phyloP scores from a whole-genome alignment of 495 filamentous ascomycete species.

The Echria macrotheca region DNA sequence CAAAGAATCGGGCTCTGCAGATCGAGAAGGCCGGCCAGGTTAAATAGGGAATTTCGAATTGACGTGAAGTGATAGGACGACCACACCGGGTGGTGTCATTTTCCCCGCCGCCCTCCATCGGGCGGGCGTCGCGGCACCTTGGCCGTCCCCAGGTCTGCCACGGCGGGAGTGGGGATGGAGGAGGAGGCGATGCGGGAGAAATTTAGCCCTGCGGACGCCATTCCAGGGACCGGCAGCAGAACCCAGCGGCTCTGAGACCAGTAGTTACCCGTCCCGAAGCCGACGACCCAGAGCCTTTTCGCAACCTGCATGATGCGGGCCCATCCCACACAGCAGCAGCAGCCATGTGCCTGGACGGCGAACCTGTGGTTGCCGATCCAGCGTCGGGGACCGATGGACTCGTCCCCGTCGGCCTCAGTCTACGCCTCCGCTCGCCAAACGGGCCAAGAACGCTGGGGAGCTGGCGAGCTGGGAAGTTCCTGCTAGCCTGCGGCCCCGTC shows the following conservation, averaged over 20 bases:
- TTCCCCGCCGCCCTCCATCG: slow-evolving; percentile 28
- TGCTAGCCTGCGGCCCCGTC: neutral
- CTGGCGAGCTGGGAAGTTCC: neutral
- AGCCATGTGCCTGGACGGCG: slow-evolving; percentile 1
- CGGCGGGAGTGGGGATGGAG: slow-evolving; percentile 10
- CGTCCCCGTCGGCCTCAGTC: neutral
- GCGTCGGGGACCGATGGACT: neutral
- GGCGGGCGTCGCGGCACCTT: slow-evolving; percentile 30
- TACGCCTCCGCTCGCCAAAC: neutral
- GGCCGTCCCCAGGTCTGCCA: slow-evolving; percentile 16
- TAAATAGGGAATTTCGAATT: slow-evolving; percentile 19
- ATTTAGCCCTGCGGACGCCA: slow-evolving; percentile 28
- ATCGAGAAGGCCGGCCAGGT: neutral
- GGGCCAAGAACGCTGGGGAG: neutral
- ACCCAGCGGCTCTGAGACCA: slow-evolving; percentile 1
- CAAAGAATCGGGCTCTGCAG: neutral
- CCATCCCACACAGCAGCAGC: neutral
- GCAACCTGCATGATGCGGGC: slow-evolving; percentile 6
- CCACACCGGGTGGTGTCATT: slow-evolving; percentile 21
- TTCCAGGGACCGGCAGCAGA: neutral
- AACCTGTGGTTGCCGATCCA: neutral
- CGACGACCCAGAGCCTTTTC: slow-evolving; percentile 1
- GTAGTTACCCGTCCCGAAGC: slow-evolving; percentile 5
- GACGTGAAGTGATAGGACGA: slow-evolving; percentile 23
- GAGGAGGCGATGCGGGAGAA: slow-evolving; percentile 24